Evolutionary conservation across 2,329 filamentous ascomycete species (phyloP), one percentile per base, ranked within the genome.

Genomic region (Aureobasidium sp.): DNA sequence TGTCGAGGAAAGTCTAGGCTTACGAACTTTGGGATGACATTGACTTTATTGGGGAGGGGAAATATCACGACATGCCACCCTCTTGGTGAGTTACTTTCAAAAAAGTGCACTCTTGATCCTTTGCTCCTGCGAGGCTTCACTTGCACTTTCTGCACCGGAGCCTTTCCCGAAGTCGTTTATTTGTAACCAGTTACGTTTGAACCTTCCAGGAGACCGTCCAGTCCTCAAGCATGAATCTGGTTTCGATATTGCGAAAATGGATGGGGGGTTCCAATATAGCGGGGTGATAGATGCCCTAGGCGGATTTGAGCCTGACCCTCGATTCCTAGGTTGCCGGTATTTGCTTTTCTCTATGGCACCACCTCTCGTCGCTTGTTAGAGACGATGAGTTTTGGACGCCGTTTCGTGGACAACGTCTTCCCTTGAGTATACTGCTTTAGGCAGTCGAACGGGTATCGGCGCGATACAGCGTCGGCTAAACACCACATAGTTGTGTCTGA

Each of bases 1-100:
- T 27, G 50, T 42, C 11, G 5, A 50, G 25, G 21, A 36, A 58
- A 36, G 34, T 42, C 47, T 32, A 42, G 36, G 21, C 21, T 21
- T 21, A 21, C 21, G 21, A 21, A 58, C 11, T 9, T 58, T 36
- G 14, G 30, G 13, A 47, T 44, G 30, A n/a, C 54, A 48, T 58
- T 58, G 54, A 48, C 42, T 58, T 58, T 58, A 47, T 58, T 58
- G 54, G 21, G 7, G 27, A 48, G 45, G 30, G 47, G 21, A 21
- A 21, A 32, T 16, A 55, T 57, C 53, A 57, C 29, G 53, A 44
- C 41, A 57, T 57, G 39, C 53, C 51, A 55, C 39, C 39, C 32
- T 48, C 45, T 54, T 3, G 2, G 7, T n/a, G 37, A 42, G 50
- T 54, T 27, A 54, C 50, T 54, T 54, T 36, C 10, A 34, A 27